These are phyloP conservation scores for Cryptosporidium baileyi DNA, from an alignment of 169 alveolate species.

Conservation along the genomic window DNA sequence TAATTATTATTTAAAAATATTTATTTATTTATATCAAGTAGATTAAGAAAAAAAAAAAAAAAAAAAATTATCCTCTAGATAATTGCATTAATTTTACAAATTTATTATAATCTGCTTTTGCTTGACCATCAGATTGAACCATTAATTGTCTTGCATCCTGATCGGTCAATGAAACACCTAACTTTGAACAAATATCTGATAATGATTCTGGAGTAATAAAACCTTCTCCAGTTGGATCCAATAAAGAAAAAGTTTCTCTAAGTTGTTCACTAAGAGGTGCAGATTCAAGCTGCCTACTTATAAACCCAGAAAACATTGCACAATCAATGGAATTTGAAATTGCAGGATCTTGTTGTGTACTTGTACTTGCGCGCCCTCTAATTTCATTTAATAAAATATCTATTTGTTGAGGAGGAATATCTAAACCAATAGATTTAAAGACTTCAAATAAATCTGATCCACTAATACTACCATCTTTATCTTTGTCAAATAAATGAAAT, in stretches of 20 bases:
- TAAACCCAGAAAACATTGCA: slow-evolving; percentile 62
- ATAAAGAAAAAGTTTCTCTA: slow-evolving; percentile 34
- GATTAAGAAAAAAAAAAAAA: neutral
- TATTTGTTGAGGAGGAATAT: slow-evolving; percentile 61
- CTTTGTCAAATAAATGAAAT: slow-evolving; percentile 58
- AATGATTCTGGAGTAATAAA: slow-evolving; percentile 52
- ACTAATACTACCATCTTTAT: slow-evolving; percentile 64
- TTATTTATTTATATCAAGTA: neutral
- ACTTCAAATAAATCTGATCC: slow-evolving; percentile 59
- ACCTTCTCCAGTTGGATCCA: slow-evolving; percentile 46
- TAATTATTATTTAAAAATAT: neutral
- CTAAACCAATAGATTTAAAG: slow-evolving; percentile 51
- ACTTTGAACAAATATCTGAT: slow-evolving; percentile 51
- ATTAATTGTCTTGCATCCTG: slow-evolving; percentile 69
- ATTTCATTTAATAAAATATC: slow-evolving; percentile 50
- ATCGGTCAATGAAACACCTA: slow-evolving; percentile 61
- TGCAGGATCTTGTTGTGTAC: slow-evolving; percentile 30
- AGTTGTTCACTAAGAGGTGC: slow-evolving; percentile 66
- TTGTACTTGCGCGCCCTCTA: slow-evolving; percentile 51
- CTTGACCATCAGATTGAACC: slow-evolving; percentile 70
- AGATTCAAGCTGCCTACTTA: slow-evolving; percentile 51
- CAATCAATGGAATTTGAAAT: slow-evolving; percentile 43
- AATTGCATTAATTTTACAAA: slow-evolving; percentile 58
- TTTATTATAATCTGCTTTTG: slow-evolving; percentile 62
- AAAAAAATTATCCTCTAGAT: neutral